phyloP scores from a whole-genome alignment of 1,139 yeast species.

The Saccharomyces hybrid region DNA sequence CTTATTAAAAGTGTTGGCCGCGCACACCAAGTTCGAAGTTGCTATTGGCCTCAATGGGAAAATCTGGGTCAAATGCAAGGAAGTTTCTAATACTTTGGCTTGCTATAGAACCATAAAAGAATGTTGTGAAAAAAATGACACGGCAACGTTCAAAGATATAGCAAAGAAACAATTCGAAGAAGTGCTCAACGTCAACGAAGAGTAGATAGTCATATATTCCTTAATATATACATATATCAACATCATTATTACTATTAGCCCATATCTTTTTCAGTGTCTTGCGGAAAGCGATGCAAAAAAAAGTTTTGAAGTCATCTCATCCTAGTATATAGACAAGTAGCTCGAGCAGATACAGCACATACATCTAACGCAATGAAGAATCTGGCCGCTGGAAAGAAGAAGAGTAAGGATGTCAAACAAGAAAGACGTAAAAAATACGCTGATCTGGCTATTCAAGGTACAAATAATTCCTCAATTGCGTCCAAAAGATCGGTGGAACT shows the following conservation, averaged over 20 bases:
- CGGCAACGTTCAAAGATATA: slow-evolving; percentile 38
- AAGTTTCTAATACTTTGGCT: slow-evolving; percentile 51
- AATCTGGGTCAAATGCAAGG: slow-evolving; percentile 75
- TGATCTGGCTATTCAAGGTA: slow-evolving; percentile 67
- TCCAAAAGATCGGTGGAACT: slow-evolving; percentile 75
- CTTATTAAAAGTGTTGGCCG: slow-evolving; percentile 54
- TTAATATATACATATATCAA: neutral
- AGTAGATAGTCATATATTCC: neutral
- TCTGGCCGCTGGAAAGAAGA: slow-evolving; percentile 1
- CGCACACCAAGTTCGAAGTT: slow-evolving; percentile 67
- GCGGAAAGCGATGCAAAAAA: neutral
- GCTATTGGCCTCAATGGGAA: slow-evolving; percentile 91
- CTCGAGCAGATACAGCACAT: neutral
- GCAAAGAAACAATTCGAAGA: slow-evolving; percentile 37
- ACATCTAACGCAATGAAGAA: neutral
- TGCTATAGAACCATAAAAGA: slow-evolving; percentile 43
- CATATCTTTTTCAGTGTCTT: neutral
- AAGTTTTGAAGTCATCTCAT: neutral
- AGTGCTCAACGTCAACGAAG: slow-evolving; percentile 18
- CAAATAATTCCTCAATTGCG: slow-evolving; percentile 77
- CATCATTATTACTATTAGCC: neutral
- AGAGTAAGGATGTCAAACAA: slow-evolving; percentile 33
- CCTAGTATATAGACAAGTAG: neutral
- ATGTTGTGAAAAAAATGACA: slow-evolving; percentile 36
- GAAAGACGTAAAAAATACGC: slow-evolving; percentile 43